Conservation (phyloP, 2,329 filamentous ascomycete species). For the Aspergillus brasiliensis region DNA sequence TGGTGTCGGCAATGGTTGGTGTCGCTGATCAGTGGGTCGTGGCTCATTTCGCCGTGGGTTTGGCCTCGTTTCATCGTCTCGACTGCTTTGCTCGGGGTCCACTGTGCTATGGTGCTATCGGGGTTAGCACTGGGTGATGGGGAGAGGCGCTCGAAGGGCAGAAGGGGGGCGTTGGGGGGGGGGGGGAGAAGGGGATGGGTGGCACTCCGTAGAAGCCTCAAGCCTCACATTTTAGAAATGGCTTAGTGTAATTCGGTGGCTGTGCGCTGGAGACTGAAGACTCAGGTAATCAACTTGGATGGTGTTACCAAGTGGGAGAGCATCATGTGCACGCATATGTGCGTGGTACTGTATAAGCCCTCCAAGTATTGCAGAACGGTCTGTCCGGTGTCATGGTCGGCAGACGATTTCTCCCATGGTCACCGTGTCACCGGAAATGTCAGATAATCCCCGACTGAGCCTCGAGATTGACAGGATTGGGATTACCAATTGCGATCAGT, state of each 20-base stretch:
- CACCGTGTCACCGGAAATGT: neutral
- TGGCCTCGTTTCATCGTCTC: slow-evolving; percentile 3
- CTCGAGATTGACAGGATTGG: neutral
- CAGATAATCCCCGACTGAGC: neutral
- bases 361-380: neutral
- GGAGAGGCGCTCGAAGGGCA: neutral
- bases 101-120: neutral
- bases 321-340: neutral
- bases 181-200: neutral
- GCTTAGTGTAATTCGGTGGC: no score
- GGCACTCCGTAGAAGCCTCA: neutral
- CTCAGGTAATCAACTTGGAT: no score
- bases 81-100: slow-evolving; percentile 1
- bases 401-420: neutral
- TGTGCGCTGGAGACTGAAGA: no score
- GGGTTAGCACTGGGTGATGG: neutral
- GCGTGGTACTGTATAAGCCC: neutral
- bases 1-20: slow-evolving; percentile 4
- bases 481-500: neutral
- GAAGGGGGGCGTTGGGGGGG: neutral
- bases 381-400: neutral
- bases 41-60: neutral
- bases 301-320: no score
- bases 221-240: no score
- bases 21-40: slow-evolving; percentile 14